Evolutionary conservation across 805 yeast genomes (phyloP).

Genomic region (Nakazawaea wyomingensis): DNA sequence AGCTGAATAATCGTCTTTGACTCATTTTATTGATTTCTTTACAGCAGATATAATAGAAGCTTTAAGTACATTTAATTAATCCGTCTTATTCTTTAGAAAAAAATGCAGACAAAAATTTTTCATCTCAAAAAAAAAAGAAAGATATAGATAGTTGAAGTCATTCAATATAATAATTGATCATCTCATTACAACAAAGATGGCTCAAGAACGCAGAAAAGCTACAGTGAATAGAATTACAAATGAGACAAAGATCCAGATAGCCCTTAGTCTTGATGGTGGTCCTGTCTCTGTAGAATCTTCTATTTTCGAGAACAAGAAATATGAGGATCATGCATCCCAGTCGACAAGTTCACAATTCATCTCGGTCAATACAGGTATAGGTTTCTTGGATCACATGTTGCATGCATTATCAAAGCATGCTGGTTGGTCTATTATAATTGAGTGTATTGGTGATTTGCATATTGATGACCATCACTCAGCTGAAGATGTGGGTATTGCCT

Average conservation of each 20-base stretch:
- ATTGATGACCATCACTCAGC: constrained; percentile 97
- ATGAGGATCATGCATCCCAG: constrained; percentile 59
- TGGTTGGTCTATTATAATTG: constrained; percentile 90
- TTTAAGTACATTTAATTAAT: background rate
- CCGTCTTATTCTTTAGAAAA: background rate
- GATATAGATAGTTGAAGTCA: background rate
- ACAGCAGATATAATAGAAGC: too few relatives aligned
- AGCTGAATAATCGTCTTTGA: background rate
- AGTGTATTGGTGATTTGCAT: constrained; percentile 90
- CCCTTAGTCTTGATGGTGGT: constrained; percentile 84
- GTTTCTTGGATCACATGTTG: constrained; percentile 94
- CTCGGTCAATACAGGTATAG: constrained; percentile 84
- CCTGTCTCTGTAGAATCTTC: constrained; percentile 57
- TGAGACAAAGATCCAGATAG: constrained; percentile 89
- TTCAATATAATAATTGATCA: background rate
- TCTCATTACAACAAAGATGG: background rate
- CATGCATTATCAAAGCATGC: constrained; percentile 96
- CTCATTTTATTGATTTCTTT: too few relatives aligned
- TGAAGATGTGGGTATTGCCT: constrained; percentile 91
- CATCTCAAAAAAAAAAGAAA: background rate
- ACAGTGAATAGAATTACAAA: constrained; percentile 61
- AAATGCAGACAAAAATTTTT: constrained; percentile 1
- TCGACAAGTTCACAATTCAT: constrained; percentile 67
- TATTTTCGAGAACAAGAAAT: constrained; percentile 36
- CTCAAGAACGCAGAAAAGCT: constrained; percentile 8